These are phyloP conservation scores for Xylaria bambusicola DNA, from an alignment of 495 filamentous ascomycete species.

Conservation along the genomic window DNA sequence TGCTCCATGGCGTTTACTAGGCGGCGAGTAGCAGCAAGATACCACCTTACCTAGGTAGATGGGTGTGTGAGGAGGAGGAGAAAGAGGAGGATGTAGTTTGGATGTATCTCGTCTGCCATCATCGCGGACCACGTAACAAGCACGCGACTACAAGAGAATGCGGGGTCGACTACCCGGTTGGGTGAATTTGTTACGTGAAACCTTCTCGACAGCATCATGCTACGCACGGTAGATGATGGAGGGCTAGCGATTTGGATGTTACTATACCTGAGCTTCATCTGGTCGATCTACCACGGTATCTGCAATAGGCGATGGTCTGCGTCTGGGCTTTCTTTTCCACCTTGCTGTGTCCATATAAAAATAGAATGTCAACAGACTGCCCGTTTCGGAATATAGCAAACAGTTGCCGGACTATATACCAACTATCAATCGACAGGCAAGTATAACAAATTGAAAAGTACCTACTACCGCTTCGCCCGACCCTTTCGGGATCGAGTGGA, in stretches of 20 bases:
- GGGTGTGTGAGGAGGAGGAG: not conserved
- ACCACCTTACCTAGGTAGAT: not conserved
- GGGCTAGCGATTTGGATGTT: not conserved
- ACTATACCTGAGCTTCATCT: not conserved
- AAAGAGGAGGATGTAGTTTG: slow-evolving; percentile 15
- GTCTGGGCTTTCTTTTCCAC: no score
- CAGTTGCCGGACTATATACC: no score
- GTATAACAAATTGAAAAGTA: no score
- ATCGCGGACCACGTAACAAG: slow-evolving; percentile 17
- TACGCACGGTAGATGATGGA: slow-evolving; percentile 5
- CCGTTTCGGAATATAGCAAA: slow-evolving; percentile 11
- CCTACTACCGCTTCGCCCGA: no score
- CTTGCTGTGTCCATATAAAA: no score
- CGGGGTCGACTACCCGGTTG: slow-evolving; percentile 13
- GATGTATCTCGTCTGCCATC: slow-evolving; percentile 13
- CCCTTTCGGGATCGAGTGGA: no score
- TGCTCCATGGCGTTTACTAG: slow-evolving; percentile 1
- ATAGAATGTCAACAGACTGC: slow-evolving; percentile 16
- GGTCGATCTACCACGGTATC: no score
- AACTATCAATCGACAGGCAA: no score
- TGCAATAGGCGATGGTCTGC: no score
- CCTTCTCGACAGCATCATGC: slow-evolving; percentile 8
- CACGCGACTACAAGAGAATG: slow-evolving; percentile 14
- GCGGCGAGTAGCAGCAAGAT: slow-evolving; percentile 13
- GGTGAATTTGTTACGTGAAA: not conserved